Evolutionary conservation across 352 stramenopile genomes (phyloP), one percentile per base, ranked within the genome.

Genomic region (Elongisporangium prolatum): DNA sequence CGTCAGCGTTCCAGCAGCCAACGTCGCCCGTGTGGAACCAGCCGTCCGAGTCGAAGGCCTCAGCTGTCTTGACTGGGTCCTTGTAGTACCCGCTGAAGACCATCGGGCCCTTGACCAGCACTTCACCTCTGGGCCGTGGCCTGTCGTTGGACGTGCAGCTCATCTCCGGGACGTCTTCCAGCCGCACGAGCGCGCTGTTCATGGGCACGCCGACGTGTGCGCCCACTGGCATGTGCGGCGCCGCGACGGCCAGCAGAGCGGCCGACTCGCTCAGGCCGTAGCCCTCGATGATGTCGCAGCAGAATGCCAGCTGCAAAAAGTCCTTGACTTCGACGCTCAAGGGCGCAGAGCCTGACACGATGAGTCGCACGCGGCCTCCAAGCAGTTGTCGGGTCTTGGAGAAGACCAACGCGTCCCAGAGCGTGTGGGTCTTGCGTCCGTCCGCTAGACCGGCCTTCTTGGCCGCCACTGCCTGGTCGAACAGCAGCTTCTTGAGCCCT

Each of bases 1-100:
- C 88, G 59, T 97, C 77, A 7, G 83, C 77, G 62, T 98, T 98
- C 68, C 98, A 96, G 7, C 77, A 75, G 22, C 91, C 96, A 44
- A 98, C 77, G 62, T 98, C 96, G 38, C 96, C 96, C 1, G 95
- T 98, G 70, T 98, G 91, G 64, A 98, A 98, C 85, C 88, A 99
- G 18, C 93, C 93, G 37, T 88, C 87, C 13, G 67, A 71, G 59
- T 98, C 91, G 24, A 98, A 83, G 0, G 83, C 91, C 64, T 97
- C 89, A 0, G 63, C 61, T 0, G 95, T 98, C 50, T 94, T 95
- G 52, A 92, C 84, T 1, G 80, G 72, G 57, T 98, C 86, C 61
- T 97, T 97, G 71, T 97, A 97, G 75, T 98, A 99, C 1, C 93
- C 94, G 22, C 67, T 68, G 47, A 95, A 93, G 14, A 97, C 64